Conservation (phyloP, 2,329 filamentous ascomycete genomes). For the Fusarium tricinctum region DNA sequence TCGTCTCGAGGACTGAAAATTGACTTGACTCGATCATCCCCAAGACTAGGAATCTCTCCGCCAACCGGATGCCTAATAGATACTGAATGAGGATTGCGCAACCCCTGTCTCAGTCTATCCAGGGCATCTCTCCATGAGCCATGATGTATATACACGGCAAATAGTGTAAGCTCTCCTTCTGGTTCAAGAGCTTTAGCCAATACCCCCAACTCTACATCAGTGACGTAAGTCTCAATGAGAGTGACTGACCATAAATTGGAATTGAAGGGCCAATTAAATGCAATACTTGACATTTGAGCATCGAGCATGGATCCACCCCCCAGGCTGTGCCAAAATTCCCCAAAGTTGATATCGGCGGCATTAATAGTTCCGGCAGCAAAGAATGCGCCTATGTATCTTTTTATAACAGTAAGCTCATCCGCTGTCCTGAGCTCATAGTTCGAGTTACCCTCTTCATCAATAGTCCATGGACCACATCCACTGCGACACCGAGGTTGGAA, state of each 20-base stretch:
- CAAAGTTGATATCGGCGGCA: neutral
- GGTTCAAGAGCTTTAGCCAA: rapidly evolving
- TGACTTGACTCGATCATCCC: rapidly evolving
- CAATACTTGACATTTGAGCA: neutral
- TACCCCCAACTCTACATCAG: rapidly evolving
- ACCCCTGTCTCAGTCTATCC: rapidly evolving
- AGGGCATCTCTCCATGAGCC: neutral
- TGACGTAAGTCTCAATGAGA: neutral
- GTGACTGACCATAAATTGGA: neutral
- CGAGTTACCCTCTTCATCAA: neutral
- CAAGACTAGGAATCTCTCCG: neutral
- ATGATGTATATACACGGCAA: neutral
- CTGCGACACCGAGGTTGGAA: neutral
- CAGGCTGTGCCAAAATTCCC: neutral
- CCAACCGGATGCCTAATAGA: neutral
- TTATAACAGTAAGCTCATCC: neutral
- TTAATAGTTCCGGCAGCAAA: neutral
- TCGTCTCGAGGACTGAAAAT: rapidly evolving
- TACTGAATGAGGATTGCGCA: neutral
- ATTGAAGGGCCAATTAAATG: rapidly evolving
- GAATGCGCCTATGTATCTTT: neutral
- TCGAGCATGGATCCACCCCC: neutral
- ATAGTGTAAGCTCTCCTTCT: neutral
- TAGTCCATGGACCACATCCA: neutral
- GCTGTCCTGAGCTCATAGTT: neutral